Evolutionary conservation across 2,329 filamentous ascomycete species (phyloP).

Genomic region (Ophiosphaerella korrae): DNA sequence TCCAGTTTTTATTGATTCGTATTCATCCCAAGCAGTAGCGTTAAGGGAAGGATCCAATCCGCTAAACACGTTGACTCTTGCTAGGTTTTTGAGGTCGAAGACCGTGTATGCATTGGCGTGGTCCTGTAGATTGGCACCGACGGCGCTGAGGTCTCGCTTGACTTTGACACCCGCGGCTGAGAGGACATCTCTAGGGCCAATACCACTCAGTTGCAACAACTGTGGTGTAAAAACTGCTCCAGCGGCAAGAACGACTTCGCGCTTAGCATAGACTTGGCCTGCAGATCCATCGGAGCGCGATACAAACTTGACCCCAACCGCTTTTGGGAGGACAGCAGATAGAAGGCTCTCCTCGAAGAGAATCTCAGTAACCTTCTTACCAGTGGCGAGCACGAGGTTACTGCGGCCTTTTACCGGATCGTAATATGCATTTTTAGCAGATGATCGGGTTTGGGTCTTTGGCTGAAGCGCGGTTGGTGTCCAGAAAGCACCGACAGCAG

Average conservation of each 20-base stretch:
- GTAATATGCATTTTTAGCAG: slow-evolving; percentile 37
- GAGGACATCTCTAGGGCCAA: slow-evolving; percentile 33
- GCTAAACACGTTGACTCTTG: slow-evolving; percentile 26
- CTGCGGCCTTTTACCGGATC: slow-evolving; percentile 26
- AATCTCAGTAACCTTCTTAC: slow-evolving; percentile 32
- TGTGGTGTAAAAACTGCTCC: slow-evolving; percentile 61
- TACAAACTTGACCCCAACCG: slow-evolving; percentile 28
- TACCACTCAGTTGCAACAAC: slow-evolving; percentile 49
- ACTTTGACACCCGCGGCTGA: slow-evolving; percentile 28
- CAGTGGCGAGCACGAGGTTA: slow-evolving; percentile 28
- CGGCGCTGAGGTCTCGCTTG: slow-evolving; percentile 33
- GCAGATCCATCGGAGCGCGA: slow-evolving; percentile 22
- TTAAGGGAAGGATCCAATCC: slow-evolving; percentile 31
- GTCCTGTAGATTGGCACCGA: slow-evolving; percentile 44
- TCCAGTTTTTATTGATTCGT: slow-evolving; percentile 32
- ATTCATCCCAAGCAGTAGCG: slow-evolving; percentile 31
- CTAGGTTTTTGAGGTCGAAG: slow-evolving; percentile 28
- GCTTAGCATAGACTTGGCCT: slow-evolving; percentile 26
- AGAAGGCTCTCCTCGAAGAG: slow-evolving; percentile 23
- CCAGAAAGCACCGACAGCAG: slow-evolving; percentile 37
- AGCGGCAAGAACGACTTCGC: slow-evolving; percentile 66
- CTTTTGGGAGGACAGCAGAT: slow-evolving; percentile 14
- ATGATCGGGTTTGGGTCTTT: slow-evolving; percentile 39
- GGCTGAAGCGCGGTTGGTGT: slow-evolving; percentile 32
- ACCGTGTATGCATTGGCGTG: slow-evolving; percentile 29